phyloP scores from a whole-genome alignment of 768 basidiomycete species.

The Melanogaster broomeanus region DNA sequence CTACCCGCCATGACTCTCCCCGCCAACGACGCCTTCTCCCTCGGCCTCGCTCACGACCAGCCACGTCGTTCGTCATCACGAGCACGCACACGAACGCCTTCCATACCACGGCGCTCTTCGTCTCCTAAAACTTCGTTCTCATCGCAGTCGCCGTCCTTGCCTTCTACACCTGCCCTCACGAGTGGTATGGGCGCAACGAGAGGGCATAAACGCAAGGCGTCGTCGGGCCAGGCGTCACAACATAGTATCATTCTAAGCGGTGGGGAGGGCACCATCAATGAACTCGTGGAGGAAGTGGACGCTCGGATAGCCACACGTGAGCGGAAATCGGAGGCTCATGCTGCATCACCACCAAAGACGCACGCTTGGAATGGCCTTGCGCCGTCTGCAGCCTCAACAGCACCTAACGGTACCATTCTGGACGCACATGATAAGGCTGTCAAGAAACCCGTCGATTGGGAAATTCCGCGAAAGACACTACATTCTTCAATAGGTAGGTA shows the following conservation, averaged over 20 bases:
- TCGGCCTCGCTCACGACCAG: slow-evolving; percentile 37
- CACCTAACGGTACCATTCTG: slow-evolving; percentile 10
- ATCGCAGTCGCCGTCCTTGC: slow-evolving; percentile 31
- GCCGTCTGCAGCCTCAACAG: slow-evolving; percentile 5
- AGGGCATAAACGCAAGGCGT: slow-evolving; percentile 21
- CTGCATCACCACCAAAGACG: slow-evolving; percentile 4
- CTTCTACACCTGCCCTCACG: slow-evolving; percentile 6
- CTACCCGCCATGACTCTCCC: slow-evolving; percentile 29
- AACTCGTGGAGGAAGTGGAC: slow-evolving; percentile 25
- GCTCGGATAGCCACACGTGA: slow-evolving; percentile 16
- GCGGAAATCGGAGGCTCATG: slow-evolving; percentile 10
- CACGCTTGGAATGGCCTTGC: slow-evolving; percentile 6
- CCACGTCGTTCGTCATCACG: slow-evolving; percentile 29
- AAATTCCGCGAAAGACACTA: slow-evolving; percentile 84
- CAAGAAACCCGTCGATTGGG: slow-evolving; percentile 66
- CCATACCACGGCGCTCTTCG: slow-evolving; percentile 42
- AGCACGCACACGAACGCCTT: slow-evolving; percentile 23
- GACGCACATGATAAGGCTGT: slow-evolving; percentile 16
- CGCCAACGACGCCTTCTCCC: slow-evolving; percentile 38
- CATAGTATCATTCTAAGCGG: slow-evolving; percentile 7
- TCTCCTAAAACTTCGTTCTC: slow-evolving; percentile 50
- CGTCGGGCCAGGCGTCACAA: slow-evolving; percentile 27
- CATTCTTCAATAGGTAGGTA: slow-evolving; percentile 89
- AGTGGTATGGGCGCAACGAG: slow-evolving; percentile 41
- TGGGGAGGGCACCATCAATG: slow-evolving; percentile 22